Conservation (phyloP, 139 green algal genomes). For the Bryopsis sp. region DNA sequence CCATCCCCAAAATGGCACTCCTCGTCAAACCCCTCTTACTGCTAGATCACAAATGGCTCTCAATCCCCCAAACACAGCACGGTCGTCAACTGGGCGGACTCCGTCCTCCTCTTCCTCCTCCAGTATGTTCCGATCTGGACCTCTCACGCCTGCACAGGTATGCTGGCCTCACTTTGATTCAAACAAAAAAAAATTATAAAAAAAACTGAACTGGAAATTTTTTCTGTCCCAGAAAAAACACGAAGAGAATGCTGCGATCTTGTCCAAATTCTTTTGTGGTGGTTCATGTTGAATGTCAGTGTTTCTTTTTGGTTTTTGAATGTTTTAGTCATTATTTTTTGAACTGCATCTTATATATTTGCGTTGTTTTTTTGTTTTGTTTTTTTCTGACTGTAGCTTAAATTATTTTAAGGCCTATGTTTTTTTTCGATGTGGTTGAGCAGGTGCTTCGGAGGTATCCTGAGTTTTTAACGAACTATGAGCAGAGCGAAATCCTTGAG, state of each 20-base stretch:
- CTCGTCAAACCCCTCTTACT: background rate
- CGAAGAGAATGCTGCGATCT: background rate
- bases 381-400: too few relatives aligned
- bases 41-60: background rate
- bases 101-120: background rate
- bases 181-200: too few relatives aligned
- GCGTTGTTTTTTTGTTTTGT: too few relatives aligned
- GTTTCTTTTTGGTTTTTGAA: too few relatives aligned
- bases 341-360: too few relatives aligned
- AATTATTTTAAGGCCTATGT: background rate
- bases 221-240: too few relatives aligned
- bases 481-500: constrained; percentile 73
- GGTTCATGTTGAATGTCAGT: too few relatives aligned
- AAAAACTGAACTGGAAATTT: too few relatives aligned
- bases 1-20: background rate
- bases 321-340: too few relatives aligned
- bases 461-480: constrained; percentile 59
- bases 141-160: too few relatives aligned
- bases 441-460: constrained; percentile 46
- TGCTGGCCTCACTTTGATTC: too few relatives aligned
- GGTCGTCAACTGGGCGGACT: background rate
- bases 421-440: too few relatives aligned
- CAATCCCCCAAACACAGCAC: background rate
- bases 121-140: background rate
- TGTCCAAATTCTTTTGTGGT: background rate